A percentile compares a stretch with the other conserved stretches of the same genome.
These are phyloP conservation scores for Lathyrus aphaca DNA, from an alignment of 306 rosid genomes.

Conservation along the genomic window DNA sequence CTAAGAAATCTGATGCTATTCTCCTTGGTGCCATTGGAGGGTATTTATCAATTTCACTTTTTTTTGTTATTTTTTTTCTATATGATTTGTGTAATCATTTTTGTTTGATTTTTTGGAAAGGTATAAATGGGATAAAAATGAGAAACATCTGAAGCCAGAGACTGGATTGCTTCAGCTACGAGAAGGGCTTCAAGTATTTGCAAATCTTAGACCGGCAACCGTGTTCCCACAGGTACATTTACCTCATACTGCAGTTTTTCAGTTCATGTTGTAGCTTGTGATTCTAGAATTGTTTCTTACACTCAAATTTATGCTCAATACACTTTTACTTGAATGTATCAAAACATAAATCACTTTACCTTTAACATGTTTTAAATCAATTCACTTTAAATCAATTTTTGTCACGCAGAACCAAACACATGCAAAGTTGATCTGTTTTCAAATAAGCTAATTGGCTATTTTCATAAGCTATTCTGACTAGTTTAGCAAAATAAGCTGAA, in stretches of 20 bases:
- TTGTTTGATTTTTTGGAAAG: constrained; percentile 44
- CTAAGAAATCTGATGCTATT: constrained; percentile 79
- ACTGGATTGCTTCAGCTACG: constrained; percentile 80
- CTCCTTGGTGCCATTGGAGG: constrained; percentile 95
- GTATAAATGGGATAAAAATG: constrained; percentile 82
- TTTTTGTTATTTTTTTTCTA: background rate
- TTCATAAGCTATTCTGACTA: background rate
- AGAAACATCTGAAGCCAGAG: constrained; percentile 86
- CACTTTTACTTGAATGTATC: no score
- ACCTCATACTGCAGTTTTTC: background rate
- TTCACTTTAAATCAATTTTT: no score
- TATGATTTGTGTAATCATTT: background rate
- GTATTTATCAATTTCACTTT: constrained; percentile 37
- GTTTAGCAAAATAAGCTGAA: background rate
- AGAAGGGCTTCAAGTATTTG: constrained; percentile 73
- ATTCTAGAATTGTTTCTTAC: no score
- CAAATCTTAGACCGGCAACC: constrained; percentile 82
- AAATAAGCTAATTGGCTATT: background rate
- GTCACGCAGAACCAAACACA: no score
- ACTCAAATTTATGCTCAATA: no score
- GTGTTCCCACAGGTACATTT: constrained; percentile 71
- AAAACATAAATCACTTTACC: no score
- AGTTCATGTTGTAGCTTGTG: background rate
- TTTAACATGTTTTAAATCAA: no score
- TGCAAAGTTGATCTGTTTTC: background rate